A percentile compares a stretch with the other conserved stretches of the same genome.
Evolutionary conservation across 2,329 filamentous ascomycete species (phyloP).

Genomic region (Xenosphaeropsis pyriputrescens): DNA sequence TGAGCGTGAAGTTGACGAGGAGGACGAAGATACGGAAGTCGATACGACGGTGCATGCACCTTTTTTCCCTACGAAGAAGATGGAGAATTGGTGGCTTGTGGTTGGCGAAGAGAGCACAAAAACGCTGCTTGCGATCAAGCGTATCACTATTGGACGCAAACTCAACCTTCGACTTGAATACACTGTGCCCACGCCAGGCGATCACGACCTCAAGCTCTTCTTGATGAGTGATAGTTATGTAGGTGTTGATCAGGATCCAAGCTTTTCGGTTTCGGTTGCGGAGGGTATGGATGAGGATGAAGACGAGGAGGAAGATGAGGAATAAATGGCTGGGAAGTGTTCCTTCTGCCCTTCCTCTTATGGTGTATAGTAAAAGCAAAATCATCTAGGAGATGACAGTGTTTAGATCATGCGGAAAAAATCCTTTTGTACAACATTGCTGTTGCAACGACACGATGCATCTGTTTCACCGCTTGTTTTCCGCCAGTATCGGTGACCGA

Average conservation of each 20-base stretch:
- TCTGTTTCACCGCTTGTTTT: too few species aligned
- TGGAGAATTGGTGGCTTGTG: conserved; percentile 98
- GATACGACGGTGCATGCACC: conserved; percentile 85
- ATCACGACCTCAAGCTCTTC: conserved; percentile 80
- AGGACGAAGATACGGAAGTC: conserved; percentile 51
- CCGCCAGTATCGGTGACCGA: too few species aligned
- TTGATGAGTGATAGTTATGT: conserved; percentile 97
- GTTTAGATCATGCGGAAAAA: conserved; percentile 1
- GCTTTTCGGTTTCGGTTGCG: conserved; percentile 70
- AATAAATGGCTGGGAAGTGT: conserved; percentile 18
- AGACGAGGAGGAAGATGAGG: conserved; percentile 66
- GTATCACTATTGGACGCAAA: conserved; percentile 71
- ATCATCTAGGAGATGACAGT: too few species aligned
- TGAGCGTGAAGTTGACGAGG: conserved; percentile 63
- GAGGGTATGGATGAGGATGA: conserved; percentile 95
- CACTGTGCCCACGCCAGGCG: conserved; percentile 68
- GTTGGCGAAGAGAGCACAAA: conserved; percentile 86
- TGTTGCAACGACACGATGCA: too few species aligned
- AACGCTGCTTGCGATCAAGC: conserved; percentile 82
- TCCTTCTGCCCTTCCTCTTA: neutral
- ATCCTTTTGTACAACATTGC: neutral
- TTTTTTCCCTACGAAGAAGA: conserved; percentile 84
- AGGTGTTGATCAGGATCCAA: conserved; percentile 89
- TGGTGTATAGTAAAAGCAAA: neutral
- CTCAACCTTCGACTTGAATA: conserved; percentile 75